Conservation (phyloP, 2,329 filamentous ascomycete genomes). For the Fusarium irregulare region DNA sequence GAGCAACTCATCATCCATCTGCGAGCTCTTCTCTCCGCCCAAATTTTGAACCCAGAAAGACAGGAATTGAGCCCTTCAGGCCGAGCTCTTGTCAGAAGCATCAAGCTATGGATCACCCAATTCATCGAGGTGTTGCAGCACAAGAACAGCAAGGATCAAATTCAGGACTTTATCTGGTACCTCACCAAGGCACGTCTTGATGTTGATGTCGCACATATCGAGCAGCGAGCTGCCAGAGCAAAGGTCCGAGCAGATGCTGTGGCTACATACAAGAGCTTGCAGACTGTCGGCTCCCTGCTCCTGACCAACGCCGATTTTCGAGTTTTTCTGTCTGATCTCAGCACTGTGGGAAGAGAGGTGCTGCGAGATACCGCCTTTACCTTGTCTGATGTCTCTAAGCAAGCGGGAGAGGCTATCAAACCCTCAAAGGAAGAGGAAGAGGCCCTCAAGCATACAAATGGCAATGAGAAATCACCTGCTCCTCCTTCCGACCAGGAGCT, state of each 20-base stretch:
- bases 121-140: constrained; percentile 84
- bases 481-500: constrained; percentile 73
- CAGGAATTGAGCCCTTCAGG: constrained; percentile 80
- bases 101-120: constrained; percentile 78
- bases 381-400: constrained; percentile 78
- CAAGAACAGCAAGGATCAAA: constrained; percentile 86
- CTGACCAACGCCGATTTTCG: constrained; percentile 92
- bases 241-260: constrained; percentile 51
- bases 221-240: constrained; percentile 44
- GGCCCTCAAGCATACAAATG: constrained; percentile 55
- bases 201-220: constrained; percentile 48
- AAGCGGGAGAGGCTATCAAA: constrained; percentile 78
- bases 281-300: constrained; percentile 84
- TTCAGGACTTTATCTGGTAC: constrained; percentile 94
- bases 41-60: constrained; percentile 79
- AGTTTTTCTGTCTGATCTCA: constrained; percentile 83
- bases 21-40: constrained; percentile 79
- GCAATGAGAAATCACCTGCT: constrained; percentile 44
- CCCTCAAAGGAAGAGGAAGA: constrained; percentile 72
- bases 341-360: constrained; percentile 82
- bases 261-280: constrained; percentile 78
- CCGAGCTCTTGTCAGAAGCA: constrained; percentile 75
- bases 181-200: constrained; percentile 76
- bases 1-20: constrained; percentile 85
- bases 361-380: constrained; percentile 88